phyloP scores from a whole-genome alignment of 257 asterid genomes.

The Lantana camara region DNA sequence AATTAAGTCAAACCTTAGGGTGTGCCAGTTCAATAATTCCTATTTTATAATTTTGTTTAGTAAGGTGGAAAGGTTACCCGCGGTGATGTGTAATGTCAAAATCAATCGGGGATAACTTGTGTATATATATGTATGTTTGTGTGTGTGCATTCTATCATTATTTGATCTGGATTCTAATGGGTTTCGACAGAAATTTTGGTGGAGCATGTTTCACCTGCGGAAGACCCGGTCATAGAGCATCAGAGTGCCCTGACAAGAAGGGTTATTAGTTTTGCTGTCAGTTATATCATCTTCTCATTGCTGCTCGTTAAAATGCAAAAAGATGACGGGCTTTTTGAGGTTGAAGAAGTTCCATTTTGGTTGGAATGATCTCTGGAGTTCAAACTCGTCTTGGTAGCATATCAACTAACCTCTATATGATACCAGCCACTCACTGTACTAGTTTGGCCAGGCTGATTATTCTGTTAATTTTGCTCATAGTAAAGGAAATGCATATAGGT shows the following conservation, averaged over 20 bases:
- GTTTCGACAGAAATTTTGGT: constrained; percentile 53
- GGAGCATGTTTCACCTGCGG: constrained; percentile 95
- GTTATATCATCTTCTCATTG: constrained; percentile 12
- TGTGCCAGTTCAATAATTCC: too few species aligned
- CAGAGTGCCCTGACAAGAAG: constrained; percentile 81
- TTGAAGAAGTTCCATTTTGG: constrained; percentile 4
- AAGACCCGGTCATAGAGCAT: constrained; percentile 78
- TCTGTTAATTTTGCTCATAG: constrained; percentile 2
- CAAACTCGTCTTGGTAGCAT: background rate
- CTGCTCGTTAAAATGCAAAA: constrained; percentile 6
- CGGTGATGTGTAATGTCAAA: too few species aligned
- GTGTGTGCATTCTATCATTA: too few species aligned
- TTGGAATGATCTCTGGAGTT: background rate
- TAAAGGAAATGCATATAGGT: constrained; percentile 25
- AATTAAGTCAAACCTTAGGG: too few species aligned
- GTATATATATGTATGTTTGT: background rate
- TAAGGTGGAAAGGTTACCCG: too few species aligned
- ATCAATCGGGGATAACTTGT: too few species aligned
- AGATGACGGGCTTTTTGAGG: constrained; percentile 8
- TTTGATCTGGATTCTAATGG: constrained; percentile 11
- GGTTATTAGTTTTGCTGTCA: constrained; percentile 35
- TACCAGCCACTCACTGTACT: background rate
- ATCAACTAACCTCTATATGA: background rate
- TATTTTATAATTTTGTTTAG: background rate
- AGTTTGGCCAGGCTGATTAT: constrained; percentile 15